Percentiles rank a stretch among this genome's conserved stretches.
phyloP scores from a whole-genome alignment of 768 basidiomycete species.

The Tylopilus felleus region DNA sequence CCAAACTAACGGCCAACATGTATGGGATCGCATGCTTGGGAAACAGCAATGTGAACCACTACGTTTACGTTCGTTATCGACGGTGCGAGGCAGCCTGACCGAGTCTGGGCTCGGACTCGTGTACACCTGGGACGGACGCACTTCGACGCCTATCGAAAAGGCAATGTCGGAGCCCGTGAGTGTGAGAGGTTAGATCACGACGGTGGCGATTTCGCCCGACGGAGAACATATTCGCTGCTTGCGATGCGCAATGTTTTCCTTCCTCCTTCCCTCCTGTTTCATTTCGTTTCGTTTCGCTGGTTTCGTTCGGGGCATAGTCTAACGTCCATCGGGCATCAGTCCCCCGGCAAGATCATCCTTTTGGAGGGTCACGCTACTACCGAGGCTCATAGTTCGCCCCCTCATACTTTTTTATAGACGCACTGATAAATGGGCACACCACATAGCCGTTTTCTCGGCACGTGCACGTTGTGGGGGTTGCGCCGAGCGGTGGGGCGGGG shows the following conservation, averaged over 20 bases:
- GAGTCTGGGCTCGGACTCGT: conserved; percentile 28
- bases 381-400: conserved; percentile 48
- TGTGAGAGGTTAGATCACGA: conserved; percentile 54
- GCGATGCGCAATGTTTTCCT: conserved; percentile 70
- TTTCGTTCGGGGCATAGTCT: no score
- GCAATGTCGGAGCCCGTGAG: conserved; percentile 63
- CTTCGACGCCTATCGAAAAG: conserved; percentile 45
- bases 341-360: conserved; percentile 75
- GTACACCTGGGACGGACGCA: conserved; percentile 66
- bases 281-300: no score
- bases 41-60: no score
- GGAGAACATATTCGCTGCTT: conserved; percentile 71
- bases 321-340: no score
- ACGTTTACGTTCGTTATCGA: no score
- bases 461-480: conserved; percentile 81
- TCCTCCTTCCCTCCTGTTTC: background rate
- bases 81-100: background rate
- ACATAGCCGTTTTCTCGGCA: conserved; percentile 65
- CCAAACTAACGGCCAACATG: no score
- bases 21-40: no score
- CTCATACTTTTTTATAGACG: conserved; percentile 41
- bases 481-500: conserved; percentile 79
- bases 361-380: conserved; percentile 69
- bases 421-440: conserved; percentile 82
- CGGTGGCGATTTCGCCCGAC: conserved; percentile 77